Evolutionary conservation across 2,329 filamentous ascomycete genomes (phyloP).

Genomic region (Chaetomium sp.): DNA sequence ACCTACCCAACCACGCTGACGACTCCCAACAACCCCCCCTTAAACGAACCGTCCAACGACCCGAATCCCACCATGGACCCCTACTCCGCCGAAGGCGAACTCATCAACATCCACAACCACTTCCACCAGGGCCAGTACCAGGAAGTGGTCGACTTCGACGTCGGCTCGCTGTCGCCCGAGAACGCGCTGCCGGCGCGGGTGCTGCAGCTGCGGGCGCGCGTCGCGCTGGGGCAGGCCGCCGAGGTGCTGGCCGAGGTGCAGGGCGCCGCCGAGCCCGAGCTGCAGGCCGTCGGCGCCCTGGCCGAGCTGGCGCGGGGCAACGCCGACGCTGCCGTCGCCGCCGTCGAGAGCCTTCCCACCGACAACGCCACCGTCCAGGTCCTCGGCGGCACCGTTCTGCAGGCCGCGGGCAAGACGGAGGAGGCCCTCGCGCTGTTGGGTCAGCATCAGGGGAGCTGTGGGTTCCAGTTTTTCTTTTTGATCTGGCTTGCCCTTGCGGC

Average conservation of each 20-base stretch:
- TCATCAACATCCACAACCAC: slow-evolving; percentile 71
- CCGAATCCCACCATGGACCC: slow-evolving; percentile 58
- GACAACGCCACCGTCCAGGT: slow-evolving; percentile 84
- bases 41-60: not conserved
- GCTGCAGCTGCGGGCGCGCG: slow-evolving; percentile 77
- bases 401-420: slow-evolving; percentile 78
- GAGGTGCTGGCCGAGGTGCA: slow-evolving; percentile 71
- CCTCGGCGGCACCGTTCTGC: slow-evolving; percentile 77
- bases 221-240: slow-evolving; percentile 77
- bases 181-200: slow-evolving; percentile 77
- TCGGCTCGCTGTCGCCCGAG: slow-evolving; percentile 72
- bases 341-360: slow-evolving; percentile 67
- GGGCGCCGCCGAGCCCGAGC: slow-evolving; percentile 71
- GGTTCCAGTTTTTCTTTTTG: slow-evolving; percentile 42
- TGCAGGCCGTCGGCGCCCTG: slow-evolving; percentile 74
- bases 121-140: slow-evolving; percentile 84
- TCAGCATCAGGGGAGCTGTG: slow-evolving; percentile 85
- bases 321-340: slow-evolving; percentile 61
- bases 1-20: slow-evolving; percentile 1
- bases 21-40: not conserved
- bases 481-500: not conserved
- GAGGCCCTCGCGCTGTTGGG: slow-evolving; percentile 78
- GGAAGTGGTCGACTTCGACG: slow-evolving; percentile 83
- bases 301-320: slow-evolving; percentile 67
- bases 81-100: slow-evolving; percentile 70